A percentile compares a stretch with the other conserved stretches of the same genome.
These are phyloP conservation scores for Xanthoparmelia taractica DNA, from an alignment of 495 filamentous ascomycete species.

Conservation along the genomic window DNA sequence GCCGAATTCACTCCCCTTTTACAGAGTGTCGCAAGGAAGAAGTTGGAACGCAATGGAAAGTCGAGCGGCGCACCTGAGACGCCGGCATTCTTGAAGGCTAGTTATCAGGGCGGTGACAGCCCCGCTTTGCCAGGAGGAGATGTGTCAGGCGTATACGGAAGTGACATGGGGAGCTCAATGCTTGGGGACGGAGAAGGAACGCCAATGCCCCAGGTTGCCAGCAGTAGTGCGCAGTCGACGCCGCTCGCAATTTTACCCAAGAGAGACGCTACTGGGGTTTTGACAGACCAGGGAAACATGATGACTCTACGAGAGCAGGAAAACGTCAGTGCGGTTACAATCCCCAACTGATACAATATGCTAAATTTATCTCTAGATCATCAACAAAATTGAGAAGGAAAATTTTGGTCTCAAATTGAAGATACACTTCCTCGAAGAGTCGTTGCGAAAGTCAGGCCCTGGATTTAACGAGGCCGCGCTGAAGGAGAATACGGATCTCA, in stretches of 20 bases:
- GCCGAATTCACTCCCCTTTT: slow-evolving; percentile 90
- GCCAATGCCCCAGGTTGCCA: slow-evolving; percentile 61
- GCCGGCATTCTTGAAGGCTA: slow-evolving; percentile 56
- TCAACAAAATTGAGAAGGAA: slow-evolving; percentile 88
- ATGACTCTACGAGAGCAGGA: slow-evolving; percentile 91
- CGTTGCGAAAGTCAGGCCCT: slow-evolving; percentile 73
- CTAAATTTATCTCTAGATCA: slow-evolving; percentile 43
- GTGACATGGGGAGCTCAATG: slow-evolving; percentile 50
- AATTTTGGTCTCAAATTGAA: slow-evolving; percentile 98
- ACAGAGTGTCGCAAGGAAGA: slow-evolving; percentile 80
- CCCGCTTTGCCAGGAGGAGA: slow-evolving; percentile 53
- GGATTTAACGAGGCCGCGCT: slow-evolving; percentile 79
- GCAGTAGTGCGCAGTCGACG: slow-evolving; percentile 72
- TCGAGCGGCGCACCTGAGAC: slow-evolving; percentile 54
- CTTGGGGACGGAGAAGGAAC: slow-evolving; percentile 49
- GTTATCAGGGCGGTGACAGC: slow-evolving; percentile 55
- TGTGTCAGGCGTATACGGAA: slow-evolving; percentile 61
- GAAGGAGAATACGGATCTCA: slow-evolving; percentile 91
- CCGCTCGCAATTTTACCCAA: slow-evolving; percentile 62
- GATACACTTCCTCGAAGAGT: slow-evolving; percentile 91
- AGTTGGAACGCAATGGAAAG: slow-evolving; percentile 53
- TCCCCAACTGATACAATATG: background rate
- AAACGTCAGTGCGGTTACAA: slow-evolving; percentile 45
- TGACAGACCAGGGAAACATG: slow-evolving; percentile 75
- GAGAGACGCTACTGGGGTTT: slow-evolving; percentile 50